These are phyloP conservation scores for Fraxinus velutina DNA, from an alignment of 305 asterid genomes.

Conservation along the genomic window DNA sequence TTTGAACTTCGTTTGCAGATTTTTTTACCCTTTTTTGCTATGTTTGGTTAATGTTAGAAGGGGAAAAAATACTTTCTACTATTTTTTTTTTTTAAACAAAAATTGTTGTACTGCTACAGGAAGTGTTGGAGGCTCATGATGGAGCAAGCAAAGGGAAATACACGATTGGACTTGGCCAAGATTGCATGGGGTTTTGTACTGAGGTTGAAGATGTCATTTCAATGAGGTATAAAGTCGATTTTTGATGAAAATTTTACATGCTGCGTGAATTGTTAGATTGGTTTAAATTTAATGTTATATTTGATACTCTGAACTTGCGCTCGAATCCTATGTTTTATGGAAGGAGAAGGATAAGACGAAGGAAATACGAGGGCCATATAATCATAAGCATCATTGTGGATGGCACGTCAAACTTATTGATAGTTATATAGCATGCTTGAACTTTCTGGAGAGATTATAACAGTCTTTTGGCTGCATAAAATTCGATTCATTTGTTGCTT, in stretches of 20 bases:
- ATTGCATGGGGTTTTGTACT: slow-evolving; percentile 92
- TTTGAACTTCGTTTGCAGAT: slow-evolving; percentile 23
- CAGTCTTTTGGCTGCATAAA: background rate
- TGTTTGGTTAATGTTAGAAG: slow-evolving; percentile 11
- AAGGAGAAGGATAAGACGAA: background rate
- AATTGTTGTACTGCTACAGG: slow-evolving; percentile 44
- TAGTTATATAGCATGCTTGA: background rate
- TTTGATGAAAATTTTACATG: background rate
- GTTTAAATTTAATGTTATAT: background rate
- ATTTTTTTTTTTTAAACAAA: background rate
- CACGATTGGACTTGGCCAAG: slow-evolving; percentile 99
- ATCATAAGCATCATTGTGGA: background rate
- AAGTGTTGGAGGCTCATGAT: slow-evolving; percentile 88
- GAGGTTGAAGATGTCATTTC: slow-evolving; percentile 99
- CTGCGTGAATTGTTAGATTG: background rate
- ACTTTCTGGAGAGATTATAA: slow-evolving; percentile 9
- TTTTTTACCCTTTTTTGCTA: background rate
- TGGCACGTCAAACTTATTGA: slow-evolving; percentile 12
- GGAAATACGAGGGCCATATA: background rate
- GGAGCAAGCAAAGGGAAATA: slow-evolving; percentile 99
- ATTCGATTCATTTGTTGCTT: background rate
- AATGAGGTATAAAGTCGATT: slow-evolving; percentile 59
- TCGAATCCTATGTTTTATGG: background rate
- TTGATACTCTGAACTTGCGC: background rate
- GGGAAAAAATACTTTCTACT: background rate